Conservation (phyloP, 2,329 filamentous ascomycete genomes). For the Bretziella fagacearum region DNA sequence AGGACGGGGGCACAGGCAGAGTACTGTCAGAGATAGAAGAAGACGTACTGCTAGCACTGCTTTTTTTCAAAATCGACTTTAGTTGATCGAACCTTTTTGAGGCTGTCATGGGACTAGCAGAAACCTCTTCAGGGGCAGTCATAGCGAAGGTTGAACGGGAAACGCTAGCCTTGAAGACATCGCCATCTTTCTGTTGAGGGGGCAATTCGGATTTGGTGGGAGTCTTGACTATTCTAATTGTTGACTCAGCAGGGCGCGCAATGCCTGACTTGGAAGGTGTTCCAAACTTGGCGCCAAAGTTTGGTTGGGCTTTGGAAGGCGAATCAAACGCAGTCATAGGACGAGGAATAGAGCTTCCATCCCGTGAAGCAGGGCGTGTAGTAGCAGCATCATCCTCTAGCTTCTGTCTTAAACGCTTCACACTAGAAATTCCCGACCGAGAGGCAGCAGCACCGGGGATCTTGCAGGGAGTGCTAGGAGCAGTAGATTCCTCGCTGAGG, state of each 20-base stretch:
- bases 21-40: constrained; percentile 23
- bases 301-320: constrained; percentile 7
- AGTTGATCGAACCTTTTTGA: constrained; percentile 36
- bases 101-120: constrained; percentile 19
- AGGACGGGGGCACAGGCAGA: constrained; percentile 23
- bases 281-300: constrained; percentile 13
- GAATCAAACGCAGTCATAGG: constrained; percentile 26
- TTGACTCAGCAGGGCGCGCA: constrained; percentile 56
- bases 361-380: constrained; percentile 40
- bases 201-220: constrained; percentile 28
- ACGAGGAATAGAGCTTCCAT: constrained; percentile 32
- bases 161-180: constrained; percentile 1
- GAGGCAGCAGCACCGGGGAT: constrained; percentile 9
- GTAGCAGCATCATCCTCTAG: constrained; percentile 53
- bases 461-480: constrained; percentile 14
- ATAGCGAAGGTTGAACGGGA: background rate
- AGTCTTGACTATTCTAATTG: constrained; percentile 24
- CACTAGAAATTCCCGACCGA: constrained; percentile 23
- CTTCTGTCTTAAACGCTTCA: constrained; percentile 56
- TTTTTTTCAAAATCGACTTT: constrained; percentile 38
- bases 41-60: constrained; percentile 24
- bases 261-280: constrained; percentile 37
- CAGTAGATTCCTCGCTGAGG: constrained; percentile 19
- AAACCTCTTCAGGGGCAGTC: constrained; percentile 16
- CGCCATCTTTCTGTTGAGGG: background rate